Conservation (phyloP, 1,139 yeast species). For the Entelexis paramagnoliae region DNA sequence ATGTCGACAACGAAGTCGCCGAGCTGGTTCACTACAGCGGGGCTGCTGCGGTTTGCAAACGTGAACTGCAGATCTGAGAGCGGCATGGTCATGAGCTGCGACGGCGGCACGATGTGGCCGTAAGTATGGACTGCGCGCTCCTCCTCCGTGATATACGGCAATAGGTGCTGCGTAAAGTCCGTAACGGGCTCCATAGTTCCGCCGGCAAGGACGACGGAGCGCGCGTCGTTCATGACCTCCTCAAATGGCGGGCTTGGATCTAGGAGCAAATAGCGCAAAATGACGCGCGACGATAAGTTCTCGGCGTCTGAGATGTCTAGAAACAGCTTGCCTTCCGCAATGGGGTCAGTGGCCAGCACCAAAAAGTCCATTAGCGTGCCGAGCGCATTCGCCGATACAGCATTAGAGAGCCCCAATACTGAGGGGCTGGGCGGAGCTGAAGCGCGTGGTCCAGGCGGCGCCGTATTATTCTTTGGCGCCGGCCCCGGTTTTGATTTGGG, state of each 20-base stretch:
- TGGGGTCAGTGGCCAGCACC: conserved; percentile 58
- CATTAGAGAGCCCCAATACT: not conserved
- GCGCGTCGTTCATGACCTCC: conserved; percentile 54
- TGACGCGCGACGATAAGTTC: not conserved
- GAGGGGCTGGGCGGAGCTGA: no score
- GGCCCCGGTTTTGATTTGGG: no score
- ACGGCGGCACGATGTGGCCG: conserved; percentile 73
- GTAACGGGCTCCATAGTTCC: conserved; percentile 92
- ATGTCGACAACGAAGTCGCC: conserved; percentile 44
- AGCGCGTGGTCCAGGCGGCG: no score
- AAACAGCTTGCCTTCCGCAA: conserved; percentile 70
- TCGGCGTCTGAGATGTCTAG: conserved; percentile 39
- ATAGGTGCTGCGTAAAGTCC: conserved; percentile 55
- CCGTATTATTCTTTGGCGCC: no score
- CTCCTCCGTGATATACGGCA: conserved; percentile 44
- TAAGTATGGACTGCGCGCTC: conserved; percentile 54
- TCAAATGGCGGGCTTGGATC: conserved; percentile 70
- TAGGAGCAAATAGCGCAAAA: conserved; percentile 56
- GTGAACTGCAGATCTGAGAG: conserved; percentile 48
- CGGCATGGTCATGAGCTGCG: conserved; percentile 39
- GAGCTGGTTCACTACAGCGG: conserved; percentile 40
- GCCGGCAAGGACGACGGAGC: conserved; percentile 75
- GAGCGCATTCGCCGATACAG: conserved; percentile 3
- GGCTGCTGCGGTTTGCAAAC: conserved; percentile 49
- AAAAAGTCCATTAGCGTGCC: conserved; percentile 44